phyloP scores from a whole-genome alignment of 306 rosid genomes.

The Malus orientalis region DNA sequence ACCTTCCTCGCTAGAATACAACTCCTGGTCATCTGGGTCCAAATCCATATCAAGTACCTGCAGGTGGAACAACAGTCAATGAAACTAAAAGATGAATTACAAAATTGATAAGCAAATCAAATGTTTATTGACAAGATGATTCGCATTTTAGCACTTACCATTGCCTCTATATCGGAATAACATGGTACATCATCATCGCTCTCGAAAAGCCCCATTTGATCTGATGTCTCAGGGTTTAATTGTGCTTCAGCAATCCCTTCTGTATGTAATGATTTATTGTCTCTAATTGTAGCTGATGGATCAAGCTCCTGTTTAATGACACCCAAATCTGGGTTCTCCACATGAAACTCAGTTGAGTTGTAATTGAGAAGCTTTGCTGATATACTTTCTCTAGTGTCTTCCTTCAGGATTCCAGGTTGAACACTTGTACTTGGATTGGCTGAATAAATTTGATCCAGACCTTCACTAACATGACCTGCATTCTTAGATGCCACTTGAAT shows the following conservation, averaged over 20 bases:
- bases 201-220: conserved; percentile 47
- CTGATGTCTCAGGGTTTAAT: conserved; percentile 27
- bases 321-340: conserved; percentile 34
- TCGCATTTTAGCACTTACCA: conserved; percentile 44
- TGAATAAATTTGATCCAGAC: conserved; percentile 25
- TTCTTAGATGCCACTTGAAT: conserved; percentile 26
- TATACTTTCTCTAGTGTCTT: conserved; percentile 24
- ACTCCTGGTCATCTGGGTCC: conserved; percentile 73
- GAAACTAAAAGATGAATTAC: not conserved
- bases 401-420: conserved; percentile 31
- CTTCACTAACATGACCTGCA: conserved; percentile 29
- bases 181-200: conserved; percentile 79
- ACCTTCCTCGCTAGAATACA: conserved; percentile 65
- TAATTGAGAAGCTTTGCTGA: conserved; percentile 23
- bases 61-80: conserved; percentile 10
- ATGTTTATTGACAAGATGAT: conserved; percentile 5
- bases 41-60: conserved; percentile 97
- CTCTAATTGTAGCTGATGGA: conserved; percentile 29
- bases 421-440: conserved; percentile 23
- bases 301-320: conserved; percentile 36
- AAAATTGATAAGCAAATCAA: conserved; percentile 1
- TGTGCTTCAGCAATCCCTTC: conserved; percentile 40
- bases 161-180: conserved; percentile 90
- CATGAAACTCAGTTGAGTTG: conserved; percentile 25
- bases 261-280: conserved; percentile 27